These are phyloP conservation scores for Petunia hybrid DNA, from an alignment of 305 asterid genomes.

Conservation along the genomic window DNA sequence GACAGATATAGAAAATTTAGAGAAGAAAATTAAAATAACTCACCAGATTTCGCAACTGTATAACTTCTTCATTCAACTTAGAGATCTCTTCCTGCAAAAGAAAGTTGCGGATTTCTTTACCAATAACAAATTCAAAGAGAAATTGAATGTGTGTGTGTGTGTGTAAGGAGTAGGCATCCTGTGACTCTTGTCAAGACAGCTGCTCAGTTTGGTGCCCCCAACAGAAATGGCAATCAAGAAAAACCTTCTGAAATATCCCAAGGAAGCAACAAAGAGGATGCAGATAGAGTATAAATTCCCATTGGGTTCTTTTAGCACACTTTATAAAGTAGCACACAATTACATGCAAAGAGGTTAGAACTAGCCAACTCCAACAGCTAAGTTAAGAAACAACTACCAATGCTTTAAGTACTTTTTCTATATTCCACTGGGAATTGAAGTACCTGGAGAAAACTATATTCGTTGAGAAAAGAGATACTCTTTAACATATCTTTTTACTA, in stretches of 20 bases:
- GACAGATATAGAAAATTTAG: conserved; percentile 9
- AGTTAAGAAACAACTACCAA: no score
- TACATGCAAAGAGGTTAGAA: background rate
- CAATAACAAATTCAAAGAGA: conserved; percentile 15
- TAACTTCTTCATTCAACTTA: conserved; percentile 67
- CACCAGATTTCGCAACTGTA: conserved; percentile 66
- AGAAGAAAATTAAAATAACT: conserved; percentile 28
- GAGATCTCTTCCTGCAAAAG: conserved; percentile 75
- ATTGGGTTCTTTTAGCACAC: background rate
- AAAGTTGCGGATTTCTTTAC: conserved; percentile 23
- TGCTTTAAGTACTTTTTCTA: no score
- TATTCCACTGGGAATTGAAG: no score
- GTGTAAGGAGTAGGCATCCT: conserved; percentile 14
- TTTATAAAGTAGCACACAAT: background rate
- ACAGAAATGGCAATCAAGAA: conserved; percentile 6
- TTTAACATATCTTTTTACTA: no score
- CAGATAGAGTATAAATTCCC: background rate
- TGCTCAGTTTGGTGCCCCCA: background rate
- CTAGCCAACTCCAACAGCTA: background rate
- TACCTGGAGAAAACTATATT: no score
- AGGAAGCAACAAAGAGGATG: background rate
- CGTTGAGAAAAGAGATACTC: no score
- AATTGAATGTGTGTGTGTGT: background rate
- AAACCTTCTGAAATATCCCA: background rate
- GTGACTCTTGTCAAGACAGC: background rate